phyloP scores from a whole-genome alignment of 2,329 filamentous ascomycete species.

The Diaporthe eres region DNA sequence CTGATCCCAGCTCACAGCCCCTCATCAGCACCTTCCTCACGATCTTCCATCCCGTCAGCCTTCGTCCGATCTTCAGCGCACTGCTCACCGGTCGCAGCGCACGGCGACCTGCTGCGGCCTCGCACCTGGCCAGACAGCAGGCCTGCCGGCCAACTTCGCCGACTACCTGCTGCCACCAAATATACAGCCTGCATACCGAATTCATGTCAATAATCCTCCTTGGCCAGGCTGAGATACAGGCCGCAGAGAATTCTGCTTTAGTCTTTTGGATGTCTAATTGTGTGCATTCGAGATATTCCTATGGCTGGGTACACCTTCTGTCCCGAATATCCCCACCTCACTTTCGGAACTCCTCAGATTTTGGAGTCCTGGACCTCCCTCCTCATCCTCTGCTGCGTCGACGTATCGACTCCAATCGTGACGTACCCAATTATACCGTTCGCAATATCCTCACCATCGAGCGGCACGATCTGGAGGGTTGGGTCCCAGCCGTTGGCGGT shows the following conservation, averaged over 20 bases:
- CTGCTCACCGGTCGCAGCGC: constrained; percentile 4
- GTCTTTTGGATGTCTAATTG: neutral
- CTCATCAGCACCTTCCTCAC: constrained; percentile 27
- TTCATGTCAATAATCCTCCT: neutral
- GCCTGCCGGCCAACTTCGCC: neutral
- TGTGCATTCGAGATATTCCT: neutral
- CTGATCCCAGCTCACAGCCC: neutral
- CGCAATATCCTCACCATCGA: constrained; percentile 51
- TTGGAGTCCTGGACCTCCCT: constrained; percentile 1
- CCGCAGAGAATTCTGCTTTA: neutral
- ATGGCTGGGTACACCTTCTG: neutral
- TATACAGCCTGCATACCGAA: neutral
- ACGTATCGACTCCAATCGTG: constrained; percentile 52
- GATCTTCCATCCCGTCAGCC: constrained; percentile 3
- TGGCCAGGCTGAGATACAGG: neutral
- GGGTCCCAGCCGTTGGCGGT: constrained; percentile 49
- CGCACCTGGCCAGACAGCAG: neutral
- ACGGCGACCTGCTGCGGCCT: constrained; percentile 1
- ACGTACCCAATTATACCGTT: constrained; percentile 55
- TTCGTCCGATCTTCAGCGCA: neutral
- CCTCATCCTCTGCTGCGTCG: constrained; percentile 19
- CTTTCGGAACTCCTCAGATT: neutral
- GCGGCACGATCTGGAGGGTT: constrained; percentile 49
- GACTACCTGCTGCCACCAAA: constrained; percentile 17
- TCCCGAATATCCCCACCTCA: too few relatives aligned